These are phyloP conservation scores for Aegle marmelos DNA, from an alignment of 345 rosid genomes.

Conservation along the genomic window DNA sequence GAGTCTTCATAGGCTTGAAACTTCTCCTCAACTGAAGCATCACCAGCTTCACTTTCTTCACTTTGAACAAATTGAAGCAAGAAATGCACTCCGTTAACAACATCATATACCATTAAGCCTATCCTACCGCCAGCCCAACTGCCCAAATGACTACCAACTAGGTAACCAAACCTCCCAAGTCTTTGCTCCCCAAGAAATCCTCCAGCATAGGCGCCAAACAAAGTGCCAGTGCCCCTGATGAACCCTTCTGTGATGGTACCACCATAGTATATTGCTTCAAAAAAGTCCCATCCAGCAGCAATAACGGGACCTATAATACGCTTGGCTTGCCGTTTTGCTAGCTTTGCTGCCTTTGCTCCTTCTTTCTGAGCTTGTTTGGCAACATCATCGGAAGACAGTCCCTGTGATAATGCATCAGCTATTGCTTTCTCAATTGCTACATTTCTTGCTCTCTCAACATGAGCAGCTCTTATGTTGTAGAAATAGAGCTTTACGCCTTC, in stretches of 20 bases:
- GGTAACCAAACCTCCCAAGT: slow-evolving; percentile 83
- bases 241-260: slow-evolving; percentile 83
- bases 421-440: slow-evolving; percentile 65
- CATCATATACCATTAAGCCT: slow-evolving; percentile 90
- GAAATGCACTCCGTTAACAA: slow-evolving; percentile 64
- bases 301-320: slow-evolving; percentile 86
- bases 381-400: slow-evolving; percentile 58
- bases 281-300: slow-evolving; percentile 96
- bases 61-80: slow-evolving; percentile 42
- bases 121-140: slow-evolving; percentile 98
- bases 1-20: slow-evolving; percentile 13
- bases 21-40: slow-evolving; percentile 3
- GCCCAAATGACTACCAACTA: slow-evolving; percentile 85
- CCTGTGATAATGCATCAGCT: slow-evolving; percentile 59
- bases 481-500: slow-evolving; percentile 88
- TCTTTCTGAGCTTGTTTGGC: slow-evolving; percentile 72
- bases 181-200: slow-evolving; percentile 75
- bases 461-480: slow-evolving; percentile 73
- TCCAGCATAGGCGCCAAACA: slow-evolving; percentile 81
- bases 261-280: slow-evolving; percentile 87
- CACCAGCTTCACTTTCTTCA: slow-evolving; percentile 22
- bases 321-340: slow-evolving; percentile 68
- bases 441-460: slow-evolving; percentile 69
- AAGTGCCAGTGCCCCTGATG: slow-evolving; percentile 86
- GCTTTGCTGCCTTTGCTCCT: slow-evolving; percentile 84